These are phyloP conservation scores for Rhizophora apiculata DNA, from an alignment of 345 rosid genomes.

Conservation along the genomic window DNA sequence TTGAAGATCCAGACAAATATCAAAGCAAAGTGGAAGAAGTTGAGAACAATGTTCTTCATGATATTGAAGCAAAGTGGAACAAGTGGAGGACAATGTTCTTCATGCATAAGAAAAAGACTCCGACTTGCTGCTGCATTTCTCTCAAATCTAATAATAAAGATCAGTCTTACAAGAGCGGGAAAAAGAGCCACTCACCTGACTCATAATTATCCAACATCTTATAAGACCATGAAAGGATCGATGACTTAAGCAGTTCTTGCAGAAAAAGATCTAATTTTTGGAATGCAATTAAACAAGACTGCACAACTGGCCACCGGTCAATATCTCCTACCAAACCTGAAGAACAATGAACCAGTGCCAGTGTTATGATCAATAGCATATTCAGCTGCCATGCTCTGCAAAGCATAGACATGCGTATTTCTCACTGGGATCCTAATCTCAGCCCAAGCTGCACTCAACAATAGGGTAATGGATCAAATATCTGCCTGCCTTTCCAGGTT, in stretches of 20 bases:
- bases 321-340: conserved; percentile 88
- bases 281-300: conserved; percentile 13
- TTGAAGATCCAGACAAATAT: too few relatives aligned
- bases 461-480: conserved; percentile 7
- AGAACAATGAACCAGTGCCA: conserved; percentile 78
- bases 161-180: not conserved
- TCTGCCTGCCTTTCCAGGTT: not conserved
- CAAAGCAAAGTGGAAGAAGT: too few relatives aligned
- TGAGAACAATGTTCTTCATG: too few relatives aligned
- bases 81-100: too few relatives aligned
- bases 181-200: conserved; percentile 16
- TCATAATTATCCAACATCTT: conserved; percentile 13
- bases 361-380: conserved; percentile 95
- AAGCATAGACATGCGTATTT: conserved; percentile 81
- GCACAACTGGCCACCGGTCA: conserved; percentile 29
- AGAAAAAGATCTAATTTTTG: conserved; percentile 11
- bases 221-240: not conserved
- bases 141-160: too few relatives aligned
- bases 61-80: too few relatives aligned
- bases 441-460: conserved; percentile 74
- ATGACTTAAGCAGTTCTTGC: not conserved
- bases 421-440: conserved; percentile 83
- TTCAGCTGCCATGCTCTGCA: conserved; percentile 91
- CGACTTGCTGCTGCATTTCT: too few relatives aligned
- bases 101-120: too few relatives aligned